These are phyloP conservation scores for Helicosporidium sp. DNA, from an alignment of 139 green algal genomes.

Conservation along the genomic window DNA sequence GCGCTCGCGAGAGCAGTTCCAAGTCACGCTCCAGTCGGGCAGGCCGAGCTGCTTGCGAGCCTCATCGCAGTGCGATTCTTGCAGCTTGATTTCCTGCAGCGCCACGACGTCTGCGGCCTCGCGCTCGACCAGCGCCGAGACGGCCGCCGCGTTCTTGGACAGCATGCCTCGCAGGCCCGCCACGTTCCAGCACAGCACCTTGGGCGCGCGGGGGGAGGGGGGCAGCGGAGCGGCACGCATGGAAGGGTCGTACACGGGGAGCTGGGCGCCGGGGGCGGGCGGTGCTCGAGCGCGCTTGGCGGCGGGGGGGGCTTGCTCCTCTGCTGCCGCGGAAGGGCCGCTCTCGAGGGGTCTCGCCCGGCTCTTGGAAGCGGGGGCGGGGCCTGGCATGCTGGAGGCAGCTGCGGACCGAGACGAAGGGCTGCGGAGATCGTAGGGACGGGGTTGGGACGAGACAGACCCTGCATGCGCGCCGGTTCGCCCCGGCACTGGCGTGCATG, in stretches of 20 bases:
- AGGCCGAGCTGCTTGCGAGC: constrained; percentile 12
- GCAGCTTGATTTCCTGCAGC: constrained; percentile 53
- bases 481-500: no score
- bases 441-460: no score
- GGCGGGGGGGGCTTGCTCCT: not conserved
- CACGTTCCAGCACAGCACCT: constrained; percentile 42
- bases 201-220: not conserved
- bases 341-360: not conserved
- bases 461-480: no score
- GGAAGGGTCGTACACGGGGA: constrained; percentile 4
- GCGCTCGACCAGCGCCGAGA: constrained; percentile 24
- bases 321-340: not conserved
- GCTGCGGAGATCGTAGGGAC: no score
- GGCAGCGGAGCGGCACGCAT: constrained; percentile 1
- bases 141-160: constrained; percentile 16
- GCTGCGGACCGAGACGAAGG: no score
- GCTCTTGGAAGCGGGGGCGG: not conserved
- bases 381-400: not conserved
- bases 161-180: constrained; percentile 34
- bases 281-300: constrained; percentile 1
- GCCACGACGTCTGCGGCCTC: constrained; percentile 36
- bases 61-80: constrained; percentile 18
- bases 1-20: constrained; percentile 26
- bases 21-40: constrained; percentile 19
- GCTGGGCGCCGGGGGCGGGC: not conserved